Percentiles rank a stretch among this genome's conserved stretches.
Conservation (phyloP, 2,329 filamentous ascomycete species). For the Alternaria ethzedia region DNA sequence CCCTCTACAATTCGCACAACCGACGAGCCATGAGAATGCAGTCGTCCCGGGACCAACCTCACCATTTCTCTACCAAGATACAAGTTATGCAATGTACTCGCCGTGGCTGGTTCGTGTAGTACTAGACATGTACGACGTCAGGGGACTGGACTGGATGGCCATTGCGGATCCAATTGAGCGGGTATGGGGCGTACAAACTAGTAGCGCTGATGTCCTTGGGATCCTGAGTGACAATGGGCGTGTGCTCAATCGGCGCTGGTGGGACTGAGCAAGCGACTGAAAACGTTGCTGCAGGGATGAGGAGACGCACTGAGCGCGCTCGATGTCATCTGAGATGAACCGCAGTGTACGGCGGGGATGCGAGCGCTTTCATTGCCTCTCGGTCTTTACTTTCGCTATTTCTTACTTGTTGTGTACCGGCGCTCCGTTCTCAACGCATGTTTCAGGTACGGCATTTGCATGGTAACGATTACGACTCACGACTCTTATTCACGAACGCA, state of each 20-base stretch:
- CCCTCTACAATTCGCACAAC: slow-evolving; percentile 18
- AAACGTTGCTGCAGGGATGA: background rate
- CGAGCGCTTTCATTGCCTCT: background rate
- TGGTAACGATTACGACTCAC: slow-evolving; percentile 1
- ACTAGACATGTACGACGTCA: slow-evolving; percentile 44
- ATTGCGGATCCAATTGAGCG: slow-evolving; percentile 45
- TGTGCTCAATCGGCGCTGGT: slow-evolving; percentile 41
- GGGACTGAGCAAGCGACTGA: slow-evolving; percentile 34
- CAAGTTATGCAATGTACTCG: slow-evolving; percentile 35
- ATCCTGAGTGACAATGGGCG: slow-evolving; percentile 47
- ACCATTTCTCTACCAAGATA: slow-evolving; percentile 40
- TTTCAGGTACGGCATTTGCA: background rate
- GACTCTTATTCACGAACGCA: background rate
- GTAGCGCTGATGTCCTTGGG: slow-evolving; percentile 43
- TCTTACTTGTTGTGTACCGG: background rate
- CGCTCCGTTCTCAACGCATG: background rate
- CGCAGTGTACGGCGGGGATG: background rate
- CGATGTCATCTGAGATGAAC: background rate
- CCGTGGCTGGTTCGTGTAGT: slow-evolving; percentile 48
- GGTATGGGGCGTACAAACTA: slow-evolving; percentile 42
- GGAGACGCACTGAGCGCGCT: background rate
- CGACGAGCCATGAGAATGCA: background rate
- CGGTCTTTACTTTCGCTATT: background rate
- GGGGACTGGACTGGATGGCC: slow-evolving; percentile 46
- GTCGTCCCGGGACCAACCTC: slow-evolving; percentile 15